Percentiles rank a stretch among this genome's conserved stretches.
Evolutionary conservation across 352 stramenopile species (phyloP).

Genomic region (Pilasporangium apinafurcum): DNA sequence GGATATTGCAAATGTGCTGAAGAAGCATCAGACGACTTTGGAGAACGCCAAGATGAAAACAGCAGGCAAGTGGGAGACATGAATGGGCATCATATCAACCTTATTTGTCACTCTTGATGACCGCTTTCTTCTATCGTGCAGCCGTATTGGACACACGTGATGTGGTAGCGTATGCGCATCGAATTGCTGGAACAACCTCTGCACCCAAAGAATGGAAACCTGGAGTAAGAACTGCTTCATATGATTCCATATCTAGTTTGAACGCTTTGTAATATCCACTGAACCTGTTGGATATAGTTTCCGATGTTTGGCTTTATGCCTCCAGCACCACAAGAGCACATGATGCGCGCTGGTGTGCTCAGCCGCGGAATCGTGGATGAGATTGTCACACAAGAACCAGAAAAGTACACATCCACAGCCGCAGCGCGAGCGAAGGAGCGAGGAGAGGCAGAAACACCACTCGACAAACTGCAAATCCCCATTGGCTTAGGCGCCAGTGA

Average conservation of each 20-base stretch:
- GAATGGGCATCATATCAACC: not conserved
- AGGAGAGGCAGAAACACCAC: conserved; percentile 15
- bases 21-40: conserved; percentile 57
- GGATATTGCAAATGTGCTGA: conserved; percentile 57
- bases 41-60: conserved; percentile 45
- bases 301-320: conserved; percentile 86
- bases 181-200: conserved; percentile 72
- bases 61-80: conserved; percentile 22
- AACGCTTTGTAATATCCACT: not conserved
- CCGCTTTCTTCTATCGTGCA: conserved; percentile 8
- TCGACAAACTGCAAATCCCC: conserved; percentile 52
- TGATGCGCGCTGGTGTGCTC: conserved; percentile 80
- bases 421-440: conserved; percentile 22
- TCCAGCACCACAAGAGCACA: conserved; percentile 74
- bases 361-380: conserved; percentile 76
- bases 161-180: conserved; percentile 75
- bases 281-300: conserved; percentile 28
- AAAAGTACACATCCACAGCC: conserved; percentile 57
- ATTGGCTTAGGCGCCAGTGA: conserved; percentile 65
- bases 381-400: conserved; percentile 63
- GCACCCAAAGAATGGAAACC: conserved; percentile 70
- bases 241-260: not conserved
- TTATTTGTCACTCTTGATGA: not conserved
- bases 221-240: conserved; percentile 30
- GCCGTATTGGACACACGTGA: conserved; percentile 59